These are phyloP conservation scores for Ascochyta clinopodiicola DNA, from an alignment of 2,329 filamentous ascomycete species.

Conservation along the genomic window DNA sequence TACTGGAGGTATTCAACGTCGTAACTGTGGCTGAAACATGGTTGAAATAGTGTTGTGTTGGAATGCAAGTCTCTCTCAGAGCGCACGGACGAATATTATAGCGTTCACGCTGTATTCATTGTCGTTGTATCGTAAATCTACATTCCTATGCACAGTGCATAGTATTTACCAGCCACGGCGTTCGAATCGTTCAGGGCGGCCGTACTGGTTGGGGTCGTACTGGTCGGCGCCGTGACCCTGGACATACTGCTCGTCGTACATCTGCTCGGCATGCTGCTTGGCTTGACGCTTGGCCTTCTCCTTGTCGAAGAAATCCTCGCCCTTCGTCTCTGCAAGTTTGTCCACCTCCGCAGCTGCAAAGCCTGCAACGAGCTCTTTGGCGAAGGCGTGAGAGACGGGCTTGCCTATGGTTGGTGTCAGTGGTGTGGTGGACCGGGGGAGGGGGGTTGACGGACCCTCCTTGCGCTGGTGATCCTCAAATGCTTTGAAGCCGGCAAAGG, in stretches of 20 bases:
- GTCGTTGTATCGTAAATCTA: not conserved
- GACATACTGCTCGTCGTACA: conserved; percentile 60
- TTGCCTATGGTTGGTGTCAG: conserved; percentile 60
- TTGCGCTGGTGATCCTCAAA: conserved; percentile 77
- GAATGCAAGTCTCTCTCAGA: no score
- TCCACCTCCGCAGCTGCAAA: conserved; percentile 66
- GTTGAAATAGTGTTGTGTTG: no score
- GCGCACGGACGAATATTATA: no score
- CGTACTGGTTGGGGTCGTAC: conserved; percentile 55
- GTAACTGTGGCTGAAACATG: not conserved
- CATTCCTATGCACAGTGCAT: conserved; percentile 2
- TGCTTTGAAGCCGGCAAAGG: conserved; percentile 80
- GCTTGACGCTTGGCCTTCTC: conserved; percentile 57
- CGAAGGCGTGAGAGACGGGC: conserved; percentile 73
- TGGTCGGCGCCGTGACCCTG: conserved; percentile 49
- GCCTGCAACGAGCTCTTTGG: conserved; percentile 77
- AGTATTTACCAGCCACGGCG: conserved; percentile 35
- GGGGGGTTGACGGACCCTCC: conserved; percentile 61
- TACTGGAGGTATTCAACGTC: not conserved
- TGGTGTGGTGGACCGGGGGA: not conserved
- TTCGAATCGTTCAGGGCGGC: conserved; percentile 42
- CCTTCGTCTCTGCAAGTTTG: conserved; percentile 66
- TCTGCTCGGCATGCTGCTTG: conserved; percentile 50
- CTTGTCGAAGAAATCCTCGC: conserved; percentile 56
- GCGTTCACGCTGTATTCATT: not conserved